Evolutionary conservation across 2,329 filamentous ascomycete species (phyloP).

Genomic region (Fusarium tanahbumbuense): DNA sequence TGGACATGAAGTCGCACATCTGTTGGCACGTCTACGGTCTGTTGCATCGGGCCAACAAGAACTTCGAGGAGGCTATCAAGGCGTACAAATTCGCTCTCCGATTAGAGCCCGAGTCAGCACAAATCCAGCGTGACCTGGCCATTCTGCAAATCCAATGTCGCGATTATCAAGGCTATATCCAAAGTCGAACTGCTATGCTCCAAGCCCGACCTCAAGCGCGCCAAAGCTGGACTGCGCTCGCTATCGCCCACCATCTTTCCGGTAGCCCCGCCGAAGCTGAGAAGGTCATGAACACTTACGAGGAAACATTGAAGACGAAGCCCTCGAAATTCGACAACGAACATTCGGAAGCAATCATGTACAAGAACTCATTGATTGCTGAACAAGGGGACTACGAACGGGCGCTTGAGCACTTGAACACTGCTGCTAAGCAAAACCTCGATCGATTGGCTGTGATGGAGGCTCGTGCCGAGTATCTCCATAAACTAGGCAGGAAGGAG

Average conservation of each 20-base stretch:
- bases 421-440: slow-evolving; percentile 78
- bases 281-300: slow-evolving; percentile 89
- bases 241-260: slow-evolving; percentile 90
- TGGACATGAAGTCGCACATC: slow-evolving; percentile 99
- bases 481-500: slow-evolving; percentile 78
- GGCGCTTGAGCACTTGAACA: slow-evolving; percentile 87
- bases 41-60: slow-evolving; percentile 92
- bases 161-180: slow-evolving; percentile 92
- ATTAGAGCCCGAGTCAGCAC: slow-evolving; percentile 91
- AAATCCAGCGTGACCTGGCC: slow-evolving; percentile 94
- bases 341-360: slow-evolving; percentile 92
- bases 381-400: slow-evolving; percentile 86
- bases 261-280: slow-evolving; percentile 89
- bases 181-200: slow-evolving; percentile 89
- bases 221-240: slow-evolving; percentile 98
- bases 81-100: slow-evolving; percentile 96
- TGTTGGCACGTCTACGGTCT: slow-evolving; percentile 99
- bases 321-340: slow-evolving; percentile 85
- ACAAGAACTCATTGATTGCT: slow-evolving; percentile 94
- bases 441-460: slow-evolving; percentile 90
- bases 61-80: slow-evolving; percentile 99
- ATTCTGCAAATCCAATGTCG: slow-evolving; percentile 96
- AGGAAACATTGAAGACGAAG: slow-evolving; percentile 87
- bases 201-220: slow-evolving; percentile 83
- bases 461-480: slow-evolving; percentile 83